A percentile compares a stretch with the other conserved stretches of the same genome.
Evolutionary conservation across 2,329 filamentous ascomycete species (phyloP).

Genomic region (Diaporthe sp.): DNA sequence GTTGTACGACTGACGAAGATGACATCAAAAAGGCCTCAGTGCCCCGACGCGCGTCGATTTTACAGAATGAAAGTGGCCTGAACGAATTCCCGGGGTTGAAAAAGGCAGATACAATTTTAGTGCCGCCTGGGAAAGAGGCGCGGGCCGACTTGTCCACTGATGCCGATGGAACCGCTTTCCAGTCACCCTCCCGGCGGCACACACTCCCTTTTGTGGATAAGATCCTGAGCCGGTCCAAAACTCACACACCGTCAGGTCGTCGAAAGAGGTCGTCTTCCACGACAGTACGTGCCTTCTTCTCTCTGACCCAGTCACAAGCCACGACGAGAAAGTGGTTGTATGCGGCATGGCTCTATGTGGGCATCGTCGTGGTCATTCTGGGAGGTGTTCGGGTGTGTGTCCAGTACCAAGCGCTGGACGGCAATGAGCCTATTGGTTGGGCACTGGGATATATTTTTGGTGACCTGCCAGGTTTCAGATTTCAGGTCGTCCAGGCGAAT

Average conservation of each 20-base stretch:
- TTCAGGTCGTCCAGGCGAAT: slow-evolving; percentile 77
- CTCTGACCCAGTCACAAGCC: slow-evolving; percentile 85
- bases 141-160: background rate
- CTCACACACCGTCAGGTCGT: slow-evolving; percentile 74
- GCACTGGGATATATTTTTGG: slow-evolving; percentile 91
- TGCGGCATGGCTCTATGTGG: slow-evolving; percentile 81
- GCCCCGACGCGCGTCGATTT: slow-evolving; percentile 21
- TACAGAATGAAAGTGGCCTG: slow-evolving; percentile 9
- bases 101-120: slow-evolving; percentile 27
- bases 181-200: slow-evolving; percentile 57
- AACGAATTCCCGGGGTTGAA: slow-evolving; percentile 15
- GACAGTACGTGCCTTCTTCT: slow-evolving; percentile 80
- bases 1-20: slow-evolving; percentile 48
- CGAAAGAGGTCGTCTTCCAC: slow-evolving; percentile 75
- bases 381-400: slow-evolving; percentile 81
- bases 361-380: slow-evolving; percentile 76
- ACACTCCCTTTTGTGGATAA: slow-evolving; percentile 64
- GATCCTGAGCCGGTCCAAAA: slow-evolving; percentile 55
- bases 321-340: slow-evolving; percentile 85
- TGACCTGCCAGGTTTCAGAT: slow-evolving; percentile 79
- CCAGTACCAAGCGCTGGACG: slow-evolving; percentile 73
- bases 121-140: slow-evolving; percentile 4
- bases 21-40: background rate
- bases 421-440: slow-evolving; percentile 91
- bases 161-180: background rate